Base-by-base conservation (phyloP, 805 yeast species). In the Kuraishia floccosa region DNA sequence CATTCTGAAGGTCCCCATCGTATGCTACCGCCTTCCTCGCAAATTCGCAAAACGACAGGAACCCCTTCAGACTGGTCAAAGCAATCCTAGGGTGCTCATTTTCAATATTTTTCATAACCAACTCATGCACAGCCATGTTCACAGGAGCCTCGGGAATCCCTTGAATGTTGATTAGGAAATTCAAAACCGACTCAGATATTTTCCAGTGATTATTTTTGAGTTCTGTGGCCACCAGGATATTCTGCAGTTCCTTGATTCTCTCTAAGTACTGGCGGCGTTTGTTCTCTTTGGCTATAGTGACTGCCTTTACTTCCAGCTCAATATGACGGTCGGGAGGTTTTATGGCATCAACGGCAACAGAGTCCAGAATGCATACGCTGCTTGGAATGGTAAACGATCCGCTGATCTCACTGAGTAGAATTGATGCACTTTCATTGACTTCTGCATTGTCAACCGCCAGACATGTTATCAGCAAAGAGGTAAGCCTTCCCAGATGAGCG, bases 51-150 rank as follows among this genome's bases (percentile, higher is more conserved):
- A 76, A 39, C n/a, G 68, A 62, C 2, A 76, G 59, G 19, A 80
- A 46, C 13, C 85, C 78, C 31, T 68, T 71, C 35, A 76, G 52
- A 13, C 81, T 76, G 23, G 72, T 49, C 33, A 74, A 64, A 2
- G 82, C 60, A 27, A 83, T 54, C 2, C 65, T 53, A 0, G 95
- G 94, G 49, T 84, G 93, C 15, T 71, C 71, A n/a, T 68, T 63
- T 10, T 62, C 52, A 1, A 80, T 65, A 21, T 61, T 59, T 2
- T 57, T 52, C 6, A 68, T 59, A 20, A 81, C 52, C 2, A 66
- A 42, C 21, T 49, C 49, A 8, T 76, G 40, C 1, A 66, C 58
- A 1, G 56, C 57, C 3, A 50, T 44, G 30, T 60, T 58, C 1
- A 66, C 50, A 3, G 60, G 52, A 6, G 67, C 52, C 38, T 76